Base-by-base conservation (phyloP, 2,329 filamentous ascomycete species). In the Huntiella moniliformis region DNA sequence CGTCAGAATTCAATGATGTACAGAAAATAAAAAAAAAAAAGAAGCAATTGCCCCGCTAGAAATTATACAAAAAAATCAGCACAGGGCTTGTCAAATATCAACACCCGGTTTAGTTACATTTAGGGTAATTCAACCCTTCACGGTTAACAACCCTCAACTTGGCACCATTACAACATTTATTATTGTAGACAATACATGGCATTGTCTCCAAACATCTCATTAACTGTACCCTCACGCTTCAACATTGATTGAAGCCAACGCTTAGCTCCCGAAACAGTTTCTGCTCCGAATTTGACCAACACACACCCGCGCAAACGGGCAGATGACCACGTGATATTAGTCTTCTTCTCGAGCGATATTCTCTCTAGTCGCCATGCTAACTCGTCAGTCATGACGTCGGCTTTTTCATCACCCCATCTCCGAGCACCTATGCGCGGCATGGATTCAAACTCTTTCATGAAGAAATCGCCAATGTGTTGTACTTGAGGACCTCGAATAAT, bases 261-360 rank as follows among this genome's bases (percentile, higher is more conserved):
- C 53, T 82, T 74, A 3, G 79, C 86, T 18, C 79, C 80, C 59
- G 96, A 86, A 17, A 94, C 79, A 38, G 79, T 79, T 46, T 68
- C 70, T 1, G 87, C 83, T 1, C 83, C 85, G 58, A 96, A 92
- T 60, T 96, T 96, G 53, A 96, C 80, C 18, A 95, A 70, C 3
- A 91, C 79, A 56, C 88, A 94, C 3, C 84, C 80, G 45, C 86
- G 71, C 32, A 92, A 76, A 18, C 71, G 72, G 11, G 86, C 82
- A 10, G 82, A 83, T 18, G 85, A 87, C 84, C 86, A 94, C 3
- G 88, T 65, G 3, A 93, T 60, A 12, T 72, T 72, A 42, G 70
- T 65, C 7, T 61, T 56, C 50, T 62, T 68, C 58, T 91, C 82
- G 56, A 67, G 65, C 46, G 60, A 57, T 15, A 80, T 63, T 50